Evolutionary conservation across 2,329 filamentous ascomycete genomes (phyloP).

Genomic region (Ceratocystis alfenasii): DNA sequence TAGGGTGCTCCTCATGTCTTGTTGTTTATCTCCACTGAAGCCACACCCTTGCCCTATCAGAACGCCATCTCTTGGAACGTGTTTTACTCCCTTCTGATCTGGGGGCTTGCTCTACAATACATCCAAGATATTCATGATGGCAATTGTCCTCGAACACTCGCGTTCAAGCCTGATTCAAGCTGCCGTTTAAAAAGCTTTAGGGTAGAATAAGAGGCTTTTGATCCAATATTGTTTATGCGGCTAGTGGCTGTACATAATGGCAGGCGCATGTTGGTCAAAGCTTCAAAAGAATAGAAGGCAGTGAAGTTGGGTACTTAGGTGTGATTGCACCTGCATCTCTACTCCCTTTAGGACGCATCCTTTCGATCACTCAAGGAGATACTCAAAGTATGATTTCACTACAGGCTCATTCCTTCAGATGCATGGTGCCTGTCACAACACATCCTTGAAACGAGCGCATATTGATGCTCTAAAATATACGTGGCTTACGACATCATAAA

Average conservation of each 20-base stretch:
- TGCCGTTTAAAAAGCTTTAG: not conserved
- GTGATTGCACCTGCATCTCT: constrained; percentile 2
- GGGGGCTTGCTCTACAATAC: not conserved
- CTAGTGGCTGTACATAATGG: not conserved
- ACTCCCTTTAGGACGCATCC: constrained; percentile 2
- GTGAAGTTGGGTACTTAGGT: not conserved
- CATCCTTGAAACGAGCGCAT: too few species aligned
- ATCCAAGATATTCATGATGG: not conserved
- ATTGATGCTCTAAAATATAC: not conserved
- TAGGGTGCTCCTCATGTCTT: not conserved
- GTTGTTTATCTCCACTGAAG: not conserved
- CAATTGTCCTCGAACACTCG: not conserved
- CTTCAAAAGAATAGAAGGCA: not conserved
- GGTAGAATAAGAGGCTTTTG: not conserved
- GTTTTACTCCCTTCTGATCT: not conserved
- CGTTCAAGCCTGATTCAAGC: not conserved
- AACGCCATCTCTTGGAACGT: constrained; percentile 14
- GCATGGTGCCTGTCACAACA: not conserved
- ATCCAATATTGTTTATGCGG: not conserved
- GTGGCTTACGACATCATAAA: not conserved
- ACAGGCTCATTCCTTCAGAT: not conserved
- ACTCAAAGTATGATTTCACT: not conserved
- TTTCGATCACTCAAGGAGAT: not conserved
- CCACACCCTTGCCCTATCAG: constrained; percentile 14
- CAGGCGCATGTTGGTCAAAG: not conserved